These are phyloP conservation scores for Kwoniella bestiolae DNA, from an alignment of 768 basidiomycete genomes.

Conservation along the genomic window DNA sequence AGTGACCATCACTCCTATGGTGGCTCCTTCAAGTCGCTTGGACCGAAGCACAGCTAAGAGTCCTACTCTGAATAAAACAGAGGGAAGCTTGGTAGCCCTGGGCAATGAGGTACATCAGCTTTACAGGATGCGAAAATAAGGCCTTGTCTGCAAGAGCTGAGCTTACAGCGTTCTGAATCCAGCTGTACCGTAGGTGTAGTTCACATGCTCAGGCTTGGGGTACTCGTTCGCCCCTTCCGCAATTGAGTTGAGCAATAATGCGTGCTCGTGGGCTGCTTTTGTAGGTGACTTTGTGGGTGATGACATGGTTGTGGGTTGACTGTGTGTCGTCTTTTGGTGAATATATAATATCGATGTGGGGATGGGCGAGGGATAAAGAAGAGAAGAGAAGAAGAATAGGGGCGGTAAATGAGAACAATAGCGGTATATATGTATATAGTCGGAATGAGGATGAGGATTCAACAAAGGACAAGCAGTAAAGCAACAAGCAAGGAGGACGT, in stretches of 20 bases:
- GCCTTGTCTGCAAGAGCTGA: not conserved
- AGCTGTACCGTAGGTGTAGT: slow-evolving; percentile 89
- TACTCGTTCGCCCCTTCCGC: slow-evolving; percentile 58
- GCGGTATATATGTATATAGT: too few species aligned
- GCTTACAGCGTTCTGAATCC: slow-evolving; percentile 88
- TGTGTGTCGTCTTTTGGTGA: not conserved
- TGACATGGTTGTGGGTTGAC: slow-evolving; percentile 17
- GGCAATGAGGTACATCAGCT: slow-evolving; percentile 6
- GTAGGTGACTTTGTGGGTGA: slow-evolving; percentile 26
- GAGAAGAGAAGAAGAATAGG: not conserved
- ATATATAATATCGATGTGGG: not conserved
- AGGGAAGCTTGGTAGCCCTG: slow-evolving; percentile 66
- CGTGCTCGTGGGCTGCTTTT: slow-evolving; percentile 42
- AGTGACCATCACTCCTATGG: slow-evolving; percentile 97
- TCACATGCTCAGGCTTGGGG: slow-evolving; percentile 71
- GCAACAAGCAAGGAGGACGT: slow-evolving; percentile 1
- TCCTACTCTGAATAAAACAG: slow-evolving; percentile 92
- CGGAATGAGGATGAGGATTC: not conserved
- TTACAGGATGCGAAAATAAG: not conserved
- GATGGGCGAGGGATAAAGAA: not conserved
- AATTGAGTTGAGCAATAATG: slow-evolving; percentile 37
- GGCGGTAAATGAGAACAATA: not conserved
- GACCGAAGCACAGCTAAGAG: slow-evolving; percentile 87
- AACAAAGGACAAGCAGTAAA: too few species aligned
- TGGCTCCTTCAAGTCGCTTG: slow-evolving; percentile 85